phyloP scores from a whole-genome alignment of 768 basidiomycete genomes.

The Cystobasidiopsis lactophilus region DNA sequence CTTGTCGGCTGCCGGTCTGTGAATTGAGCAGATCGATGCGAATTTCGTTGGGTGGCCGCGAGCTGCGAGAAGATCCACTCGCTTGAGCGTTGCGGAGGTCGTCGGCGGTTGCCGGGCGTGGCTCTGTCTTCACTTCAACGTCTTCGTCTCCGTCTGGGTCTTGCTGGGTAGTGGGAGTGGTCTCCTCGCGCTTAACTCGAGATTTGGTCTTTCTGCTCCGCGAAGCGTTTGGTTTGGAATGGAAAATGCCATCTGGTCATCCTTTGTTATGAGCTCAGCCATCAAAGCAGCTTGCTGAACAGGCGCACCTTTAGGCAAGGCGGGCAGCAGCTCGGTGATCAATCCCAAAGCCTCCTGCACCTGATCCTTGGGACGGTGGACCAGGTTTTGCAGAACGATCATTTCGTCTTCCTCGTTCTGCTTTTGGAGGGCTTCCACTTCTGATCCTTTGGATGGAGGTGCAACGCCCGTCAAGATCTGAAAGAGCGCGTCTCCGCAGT shows the following conservation, averaged over 20 bases:
- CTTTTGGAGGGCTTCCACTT: slow-evolving; percentile 13
- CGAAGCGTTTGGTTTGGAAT: slow-evolving; percentile 30
- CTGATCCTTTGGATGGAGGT: slow-evolving; percentile 32
- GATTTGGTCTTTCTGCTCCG: slow-evolving; percentile 1
- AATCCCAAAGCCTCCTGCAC: slow-evolving; percentile 81
- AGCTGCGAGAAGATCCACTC: slow-evolving; percentile 1
- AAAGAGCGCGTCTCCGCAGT: slow-evolving; percentile 75
- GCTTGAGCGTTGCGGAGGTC: neutral
- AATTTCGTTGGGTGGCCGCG: slow-evolving; percentile 28
- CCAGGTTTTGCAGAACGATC: slow-evolving; percentile 93
- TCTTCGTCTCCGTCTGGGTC: slow-evolving; percentile 19
- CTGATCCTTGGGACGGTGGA: slow-evolving; percentile 89
- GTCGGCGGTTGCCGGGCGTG: slow-evolving; percentile 7
- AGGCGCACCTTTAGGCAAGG: slow-evolving; percentile 59
- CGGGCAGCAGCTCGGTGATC: slow-evolving; percentile 76
- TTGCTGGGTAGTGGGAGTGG: neutral
- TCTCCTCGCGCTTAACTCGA: slow-evolving; percentile 16
- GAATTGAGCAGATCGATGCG: slow-evolving; percentile 38
- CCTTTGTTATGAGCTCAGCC: neutral
- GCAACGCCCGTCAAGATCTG: slow-evolving; percentile 88
- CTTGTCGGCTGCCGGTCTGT: slow-evolving; percentile 41
- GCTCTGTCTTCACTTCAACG: slow-evolving; percentile 18
- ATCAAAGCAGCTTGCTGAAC: neutral
- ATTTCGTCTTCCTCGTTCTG: slow-evolving; percentile 55
- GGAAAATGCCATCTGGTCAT: slow-evolving; percentile 70